Base-by-base conservation (phyloP, 495 filamentous ascomycete genomes). In the Podospora tetraspora region DNA sequence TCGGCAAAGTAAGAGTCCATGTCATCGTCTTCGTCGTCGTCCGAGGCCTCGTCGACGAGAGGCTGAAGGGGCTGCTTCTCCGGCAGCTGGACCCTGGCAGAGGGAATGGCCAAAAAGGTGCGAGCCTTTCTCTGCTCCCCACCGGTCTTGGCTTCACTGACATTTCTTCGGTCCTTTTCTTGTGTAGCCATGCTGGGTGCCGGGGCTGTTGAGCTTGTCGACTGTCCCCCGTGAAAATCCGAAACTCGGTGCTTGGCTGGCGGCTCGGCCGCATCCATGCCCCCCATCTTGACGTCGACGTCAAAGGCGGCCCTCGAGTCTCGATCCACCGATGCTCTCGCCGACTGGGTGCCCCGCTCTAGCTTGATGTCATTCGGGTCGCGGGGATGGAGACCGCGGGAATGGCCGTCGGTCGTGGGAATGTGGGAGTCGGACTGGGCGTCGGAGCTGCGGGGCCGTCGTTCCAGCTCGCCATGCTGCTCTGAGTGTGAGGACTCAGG, bases 1-100 rank as follows among this genome's bases (percentile, higher is more conserved):
- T 75, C 68, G 61, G 83, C 79, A 57, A 86, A 83, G 34, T 83
- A 82, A 23, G 82, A 80, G 27, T 82, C 83, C 62, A 86, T 79
- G 32, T 85, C 83, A 59, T 85, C 82, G 25, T 84, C 78, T n/a
- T 75, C 83, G 19, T 80, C 84, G n/a, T 83, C 84, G 57, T 84
- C 83, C 3, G 81, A 80, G 37, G 73, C 73, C 57, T 79, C 72
- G 19, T 80, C 78, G 0, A 72, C 60, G n/a, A 75, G 71, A 37
- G 74, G 65, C 5, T 70, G 25, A 9, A 68, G 66, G 5, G 63
- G 57, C 67, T 78, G 75, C 37, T 73, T 79, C 52, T 70, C 64
- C 6, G 80, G 78, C 27, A 79, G 29, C 37, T 72, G 72, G 10
- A 75, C 37, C 27, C 68, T 69, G 19, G 57, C 60, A 16, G 64